Percentiles rank a stretch among this genome's conserved stretches.
Conservation (phyloP, 2,329 filamentous ascomycete genomes). For the Sporothrix luriei region DNA sequence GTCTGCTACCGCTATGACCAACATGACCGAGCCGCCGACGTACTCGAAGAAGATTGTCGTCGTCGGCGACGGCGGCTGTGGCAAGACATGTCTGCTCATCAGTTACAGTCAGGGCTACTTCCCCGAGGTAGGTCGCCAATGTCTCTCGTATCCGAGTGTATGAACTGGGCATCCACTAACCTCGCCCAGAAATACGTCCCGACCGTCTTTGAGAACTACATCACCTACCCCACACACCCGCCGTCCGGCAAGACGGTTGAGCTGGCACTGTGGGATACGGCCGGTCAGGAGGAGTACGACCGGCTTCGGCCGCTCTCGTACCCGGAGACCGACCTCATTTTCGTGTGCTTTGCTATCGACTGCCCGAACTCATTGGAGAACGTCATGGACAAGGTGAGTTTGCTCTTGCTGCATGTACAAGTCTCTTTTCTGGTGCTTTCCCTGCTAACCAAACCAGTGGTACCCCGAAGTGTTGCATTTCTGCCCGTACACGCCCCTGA, state of each 20-base stretch:
- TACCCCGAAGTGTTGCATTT: constrained; percentile 99
- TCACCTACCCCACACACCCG: constrained; percentile 90
- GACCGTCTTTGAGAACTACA: constrained; percentile 99
- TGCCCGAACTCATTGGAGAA: constrained; percentile 98
- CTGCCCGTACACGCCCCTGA: constrained; percentile 93
- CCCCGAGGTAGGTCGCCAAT: constrained; percentile 71
- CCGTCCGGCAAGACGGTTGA: constrained; percentile 92
- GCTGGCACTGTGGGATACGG: constrained; percentile 96
- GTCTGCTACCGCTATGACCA: constrained; percentile 65
- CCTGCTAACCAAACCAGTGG: constrained; percentile 66
- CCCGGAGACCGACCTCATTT: constrained; percentile 95
- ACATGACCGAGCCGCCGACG: constrained; percentile 80
- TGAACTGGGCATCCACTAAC: constrained; percentile 16
- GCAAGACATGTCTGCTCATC: constrained; percentile 97
- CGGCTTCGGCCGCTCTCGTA: constrained; percentile 93
- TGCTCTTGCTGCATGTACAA: neutral
- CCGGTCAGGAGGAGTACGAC: constrained; percentile 98
- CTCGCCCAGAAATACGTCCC: constrained; percentile 90
- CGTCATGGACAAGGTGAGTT: constrained; percentile 91
- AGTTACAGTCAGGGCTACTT: constrained; percentile 99
- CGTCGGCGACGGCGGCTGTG: constrained; percentile 95
- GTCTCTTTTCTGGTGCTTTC: neutral
- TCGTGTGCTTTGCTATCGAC: constrained; percentile 99
- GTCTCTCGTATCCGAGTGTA: neutral
- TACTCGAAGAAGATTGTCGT: constrained; percentile 99